These are phyloP conservation scores for Ammopiptanthus mongolicus DNA, from an alignment of 306 rosid genomes.

Conservation along the genomic window DNA sequence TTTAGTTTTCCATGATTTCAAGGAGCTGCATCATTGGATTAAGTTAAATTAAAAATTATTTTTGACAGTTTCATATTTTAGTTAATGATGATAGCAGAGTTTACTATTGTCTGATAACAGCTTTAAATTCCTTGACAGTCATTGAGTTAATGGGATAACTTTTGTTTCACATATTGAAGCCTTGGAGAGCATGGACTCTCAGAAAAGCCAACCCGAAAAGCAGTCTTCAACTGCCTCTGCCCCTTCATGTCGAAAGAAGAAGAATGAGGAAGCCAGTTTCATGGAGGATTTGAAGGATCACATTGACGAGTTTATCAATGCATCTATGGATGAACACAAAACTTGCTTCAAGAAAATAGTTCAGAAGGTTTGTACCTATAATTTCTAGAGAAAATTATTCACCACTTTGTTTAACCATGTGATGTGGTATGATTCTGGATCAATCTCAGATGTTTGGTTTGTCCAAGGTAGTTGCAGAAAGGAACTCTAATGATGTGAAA, in stretches of 20 bases:
- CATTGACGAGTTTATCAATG: slow-evolving; percentile 73
- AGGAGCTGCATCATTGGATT: too few species aligned
- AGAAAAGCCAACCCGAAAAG: slow-evolving; percentile 37
- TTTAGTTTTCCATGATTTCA: too few species aligned
- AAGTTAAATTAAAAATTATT: too few species aligned
- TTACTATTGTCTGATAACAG: background rate
- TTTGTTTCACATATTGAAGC: slow-evolving; percentile 12
- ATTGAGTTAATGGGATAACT: background rate
- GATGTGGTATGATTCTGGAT: slow-evolving; percentile 5
- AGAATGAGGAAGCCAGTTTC: slow-evolving; percentile 65
- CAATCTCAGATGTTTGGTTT: slow-evolving; percentile 75
- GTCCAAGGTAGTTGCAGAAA: slow-evolving; percentile 76
- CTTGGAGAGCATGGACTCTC: slow-evolving; percentile 51
- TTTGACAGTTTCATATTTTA: too few species aligned
- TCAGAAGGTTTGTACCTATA: slow-evolving; percentile 46
- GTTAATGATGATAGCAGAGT: background rate
- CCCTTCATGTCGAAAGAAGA: slow-evolving; percentile 76
- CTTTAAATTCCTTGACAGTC: background rate
- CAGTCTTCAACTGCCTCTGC: slow-evolving; percentile 31
- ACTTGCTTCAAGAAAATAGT: slow-evolving; percentile 78
- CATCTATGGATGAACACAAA: slow-evolving; percentile 91
- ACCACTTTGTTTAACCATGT: background rate
- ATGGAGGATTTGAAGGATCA: slow-evolving; percentile 87
- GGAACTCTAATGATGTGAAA: slow-evolving; percentile 39
- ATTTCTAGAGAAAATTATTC: background rate